Evolutionary conservation across 1,139 yeast species (phyloP).

Genomic region (Sporopachydermia cereana): DNA sequence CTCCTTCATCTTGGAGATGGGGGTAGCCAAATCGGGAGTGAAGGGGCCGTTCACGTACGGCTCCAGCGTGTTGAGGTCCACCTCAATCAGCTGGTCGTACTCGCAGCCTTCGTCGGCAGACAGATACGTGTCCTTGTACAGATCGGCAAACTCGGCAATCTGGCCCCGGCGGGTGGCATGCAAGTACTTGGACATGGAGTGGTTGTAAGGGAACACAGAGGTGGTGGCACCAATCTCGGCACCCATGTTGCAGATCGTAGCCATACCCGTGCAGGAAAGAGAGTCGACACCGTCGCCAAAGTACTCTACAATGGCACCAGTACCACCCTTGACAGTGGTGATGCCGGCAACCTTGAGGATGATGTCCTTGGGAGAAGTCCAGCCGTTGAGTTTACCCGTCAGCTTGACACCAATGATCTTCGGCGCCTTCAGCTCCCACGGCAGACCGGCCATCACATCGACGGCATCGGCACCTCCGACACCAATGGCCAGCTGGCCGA

Average conservation of each 20-base stretch:
- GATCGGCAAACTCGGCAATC: conserved; percentile 72
- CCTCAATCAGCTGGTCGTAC: conserved; percentile 92
- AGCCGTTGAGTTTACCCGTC: conserved; percentile 90
- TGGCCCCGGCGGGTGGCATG: conserved; percentile 77
- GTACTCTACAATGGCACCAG: conserved; percentile 95
- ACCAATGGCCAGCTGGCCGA: conserved; percentile 98
- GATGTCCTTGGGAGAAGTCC: conserved; percentile 99
- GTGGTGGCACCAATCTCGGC: conserved; percentile 99
- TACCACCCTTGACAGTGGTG: conserved; percentile 98
- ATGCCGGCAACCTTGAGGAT: conserved; percentile 93
- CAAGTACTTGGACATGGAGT: conserved; percentile 82
- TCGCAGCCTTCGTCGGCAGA: conserved; percentile 90
- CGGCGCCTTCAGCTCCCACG: conserved; percentile 99
- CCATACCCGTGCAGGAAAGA: conserved; percentile 99
- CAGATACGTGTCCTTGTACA: conserved; percentile 67
- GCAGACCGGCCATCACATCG: conserved; percentile 88
- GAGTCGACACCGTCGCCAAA: conserved; percentile 95
- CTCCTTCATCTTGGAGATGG: conserved; percentile 85
- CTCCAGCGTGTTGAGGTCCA: conserved; percentile 89
- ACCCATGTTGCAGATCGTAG: conserved; percentile 99
- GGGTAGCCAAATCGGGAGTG: conserved; percentile 98
- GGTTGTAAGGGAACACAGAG: conserved; percentile 94
- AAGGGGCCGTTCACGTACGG: conserved; percentile 98
- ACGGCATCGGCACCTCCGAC: conserved; percentile 99
- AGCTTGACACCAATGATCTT: conserved; percentile 94